Evolutionary conservation across 1,284 basidiomycete species (phyloP).

Genomic region (Ceratobasidium sp.): DNA sequence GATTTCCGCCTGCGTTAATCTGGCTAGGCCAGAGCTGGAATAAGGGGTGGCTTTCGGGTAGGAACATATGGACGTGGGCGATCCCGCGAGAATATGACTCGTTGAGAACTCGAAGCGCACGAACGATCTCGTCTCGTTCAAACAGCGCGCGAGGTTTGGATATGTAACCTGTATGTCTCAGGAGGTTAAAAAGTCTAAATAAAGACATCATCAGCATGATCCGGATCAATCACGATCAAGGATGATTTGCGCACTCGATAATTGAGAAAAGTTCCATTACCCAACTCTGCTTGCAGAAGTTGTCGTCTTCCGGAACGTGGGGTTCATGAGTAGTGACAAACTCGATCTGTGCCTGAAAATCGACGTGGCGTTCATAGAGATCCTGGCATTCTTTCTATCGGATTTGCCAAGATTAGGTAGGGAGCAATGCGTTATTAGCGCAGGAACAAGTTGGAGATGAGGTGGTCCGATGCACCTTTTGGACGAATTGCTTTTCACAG

Average conservation of each 20-base stretch:
- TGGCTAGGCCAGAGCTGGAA: constrained; percentile 21
- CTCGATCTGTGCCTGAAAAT: constrained; percentile 26
- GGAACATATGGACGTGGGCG: constrained; percentile 27
- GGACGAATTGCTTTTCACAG: constrained; percentile 23
- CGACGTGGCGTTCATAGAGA: constrained; percentile 35
- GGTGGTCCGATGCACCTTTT: constrained; percentile 12
- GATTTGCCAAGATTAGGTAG: no score
- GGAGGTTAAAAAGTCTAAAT: constrained; percentile 34
- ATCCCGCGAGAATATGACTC: no score
- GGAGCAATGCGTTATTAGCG: not conserved
- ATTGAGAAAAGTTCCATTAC: constrained; percentile 28
- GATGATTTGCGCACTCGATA: constrained; percentile 12
- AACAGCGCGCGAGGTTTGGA: constrained; percentile 28
- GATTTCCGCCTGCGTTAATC: no score
- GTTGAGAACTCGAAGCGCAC: constrained; percentile 26
- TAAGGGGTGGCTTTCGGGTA: constrained; percentile 22
- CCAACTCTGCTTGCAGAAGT: constrained; percentile 23
- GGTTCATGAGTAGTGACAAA: constrained; percentile 33
- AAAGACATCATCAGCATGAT: not conserved
- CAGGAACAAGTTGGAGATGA: not conserved
- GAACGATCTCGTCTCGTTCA: constrained; percentile 29
- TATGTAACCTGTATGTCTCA: constrained; percentile 27
- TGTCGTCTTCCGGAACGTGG: constrained; percentile 19
- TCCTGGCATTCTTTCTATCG: constrained; percentile 23
- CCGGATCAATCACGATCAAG: not conserved